These are phyloP conservation scores for Limonium bicolor DNA, from an alignment of 148 eudicot genomes.

Conservation along the genomic window DNA sequence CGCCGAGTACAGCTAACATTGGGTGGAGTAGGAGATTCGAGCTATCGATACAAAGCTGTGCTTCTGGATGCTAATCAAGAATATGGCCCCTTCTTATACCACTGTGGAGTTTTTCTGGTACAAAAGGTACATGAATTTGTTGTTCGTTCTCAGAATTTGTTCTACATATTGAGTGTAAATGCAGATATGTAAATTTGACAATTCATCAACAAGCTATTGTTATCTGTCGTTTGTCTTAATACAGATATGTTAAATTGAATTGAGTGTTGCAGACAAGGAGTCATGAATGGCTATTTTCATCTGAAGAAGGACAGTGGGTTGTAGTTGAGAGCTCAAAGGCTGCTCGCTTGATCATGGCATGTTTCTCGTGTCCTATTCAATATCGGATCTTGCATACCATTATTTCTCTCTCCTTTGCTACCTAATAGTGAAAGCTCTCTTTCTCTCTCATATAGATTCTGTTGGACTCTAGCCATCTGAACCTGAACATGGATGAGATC, in stretches of 20 bases:
- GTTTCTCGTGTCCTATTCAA: not conserved
- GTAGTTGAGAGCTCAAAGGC: constrained; percentile 86
- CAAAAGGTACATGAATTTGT: constrained; percentile 84
- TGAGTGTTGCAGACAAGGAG: constrained; percentile 43
- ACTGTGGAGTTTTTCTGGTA: constrained; percentile 74
- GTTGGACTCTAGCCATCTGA: constrained; percentile 56
- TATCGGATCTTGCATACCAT: not conserved
- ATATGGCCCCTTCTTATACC: constrained; percentile 38
- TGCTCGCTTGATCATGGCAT: constrained; percentile 78
- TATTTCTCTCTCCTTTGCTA: not conserved
- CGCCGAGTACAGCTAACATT: constrained; percentile 48
- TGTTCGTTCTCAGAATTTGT: too few species aligned
- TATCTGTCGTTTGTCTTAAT: too few species aligned
- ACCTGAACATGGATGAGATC: constrained; percentile 54
- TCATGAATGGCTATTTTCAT: constrained; percentile 80
- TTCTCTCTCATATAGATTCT: constrained; percentile 35
- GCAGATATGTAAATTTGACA: too few species aligned
- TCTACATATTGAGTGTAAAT: too few species aligned
- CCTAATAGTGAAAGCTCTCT: too few species aligned
- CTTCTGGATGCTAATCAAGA: constrained; percentile 70
- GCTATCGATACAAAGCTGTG: constrained; percentile 52
- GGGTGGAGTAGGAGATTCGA: constrained; percentile 56
- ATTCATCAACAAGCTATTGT: too few species aligned
- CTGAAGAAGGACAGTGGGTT: constrained; percentile 97
- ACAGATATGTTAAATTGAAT: not conserved